Evolutionary conservation across 768 basidiomycete species (phyloP), one percentile per base, ranked within the genome.

Genomic region (Hypholoma sublateritium): DNA sequence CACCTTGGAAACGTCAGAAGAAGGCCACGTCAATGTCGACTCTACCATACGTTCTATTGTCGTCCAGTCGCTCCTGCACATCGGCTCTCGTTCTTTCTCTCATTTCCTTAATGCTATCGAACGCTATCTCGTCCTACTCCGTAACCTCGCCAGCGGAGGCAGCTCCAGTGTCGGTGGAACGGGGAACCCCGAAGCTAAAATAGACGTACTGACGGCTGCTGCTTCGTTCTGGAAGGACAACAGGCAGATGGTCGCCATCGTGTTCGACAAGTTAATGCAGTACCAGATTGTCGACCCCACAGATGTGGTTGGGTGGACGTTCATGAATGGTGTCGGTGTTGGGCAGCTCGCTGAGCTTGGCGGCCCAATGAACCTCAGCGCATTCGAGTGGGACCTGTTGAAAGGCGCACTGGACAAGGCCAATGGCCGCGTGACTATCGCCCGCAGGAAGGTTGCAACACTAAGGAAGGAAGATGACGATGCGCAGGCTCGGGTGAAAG

Each of bases 81-180:
- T 98, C 58, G 97, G 97, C 50, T 86, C 91, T 2, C 87, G 97
- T 14, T 97, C 95, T 3, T 98, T 99, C 78, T 98, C 95, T 0
- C 97, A 99, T 72, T 88, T 98, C 64, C 84, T 98, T 62, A 98
- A 98, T 67, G 95, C 95, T 3, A 93, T 98, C 62, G 97, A 99
- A 68, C 88, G 97, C 16, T 98, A 95, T 67, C 84, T 95, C 1
- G 82, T 83, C 4, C 77, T 94, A 4, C 77, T 94, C 17, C 89
- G 88, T 16, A 79, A 77, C 37, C 76, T 92, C 41, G 78, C 89
- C 0, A 80, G 77, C 32, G 79, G 77, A 35, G 77, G 77, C 11
- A 67, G 56, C 49, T 79, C 70, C 53, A 73, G 68, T 41, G 60
- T 68, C 0, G 70, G 71, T 36, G 72, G 71, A 2, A 64, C 67